Conservation (phyloP, 1,284 basidiomycete species). For the Irpex sp. region DNA sequence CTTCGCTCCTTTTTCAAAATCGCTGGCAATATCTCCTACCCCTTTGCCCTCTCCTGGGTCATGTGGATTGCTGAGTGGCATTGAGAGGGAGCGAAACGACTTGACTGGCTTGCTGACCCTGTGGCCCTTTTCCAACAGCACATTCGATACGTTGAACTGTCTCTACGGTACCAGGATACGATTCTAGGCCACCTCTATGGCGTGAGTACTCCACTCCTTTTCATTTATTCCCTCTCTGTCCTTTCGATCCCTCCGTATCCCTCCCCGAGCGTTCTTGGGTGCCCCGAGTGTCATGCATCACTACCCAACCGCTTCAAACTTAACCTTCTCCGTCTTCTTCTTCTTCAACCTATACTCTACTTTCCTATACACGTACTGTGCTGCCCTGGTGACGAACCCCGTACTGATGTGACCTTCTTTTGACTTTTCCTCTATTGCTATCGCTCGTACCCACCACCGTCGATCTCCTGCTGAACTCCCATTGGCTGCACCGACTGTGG, state of each 20-base stretch:
- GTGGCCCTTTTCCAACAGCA: constrained; percentile 40
- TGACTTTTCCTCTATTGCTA: constrained; percentile 1
- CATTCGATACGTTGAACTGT: constrained; percentile 77
- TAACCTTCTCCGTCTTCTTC: neutral
- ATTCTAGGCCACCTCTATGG: constrained; percentile 89
- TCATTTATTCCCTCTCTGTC: constrained; percentile 1
- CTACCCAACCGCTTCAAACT: neutral
- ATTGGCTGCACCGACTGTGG: no score
- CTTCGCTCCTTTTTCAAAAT: neutral
- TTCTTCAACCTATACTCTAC: neutral
- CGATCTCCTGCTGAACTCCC: neutral
- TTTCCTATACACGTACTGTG: neutral
- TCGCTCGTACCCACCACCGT: neutral
- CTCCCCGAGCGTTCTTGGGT: neutral
- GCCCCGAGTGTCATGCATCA: neutral
- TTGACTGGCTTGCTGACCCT: neutral
- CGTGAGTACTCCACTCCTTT: constrained; percentile 35
- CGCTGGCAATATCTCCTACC: neutral
- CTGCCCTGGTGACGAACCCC: constrained; percentile 4
- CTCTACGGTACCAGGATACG: constrained; percentile 84
- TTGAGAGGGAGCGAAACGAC: neutral
- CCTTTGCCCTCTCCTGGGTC: neutral
- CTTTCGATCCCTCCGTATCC: neutral
- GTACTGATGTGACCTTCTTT: constrained; percentile 3
- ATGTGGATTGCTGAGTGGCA: neutral